Conservation (phyloP, 345 rosid genomes). For the Rhodamnia argentea region DNA sequence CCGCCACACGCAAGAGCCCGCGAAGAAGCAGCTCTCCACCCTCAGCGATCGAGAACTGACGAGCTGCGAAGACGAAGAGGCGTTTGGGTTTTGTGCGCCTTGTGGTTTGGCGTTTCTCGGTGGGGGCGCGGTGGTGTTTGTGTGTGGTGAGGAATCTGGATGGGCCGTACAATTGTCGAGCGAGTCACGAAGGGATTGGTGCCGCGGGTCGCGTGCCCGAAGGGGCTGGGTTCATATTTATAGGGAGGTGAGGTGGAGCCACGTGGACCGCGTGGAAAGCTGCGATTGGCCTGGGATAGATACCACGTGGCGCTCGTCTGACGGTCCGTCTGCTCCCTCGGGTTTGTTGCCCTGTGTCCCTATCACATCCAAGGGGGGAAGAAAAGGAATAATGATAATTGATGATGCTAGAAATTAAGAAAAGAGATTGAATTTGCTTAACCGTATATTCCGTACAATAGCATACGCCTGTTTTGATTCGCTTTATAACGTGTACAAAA, state of each 20-base stretch:
- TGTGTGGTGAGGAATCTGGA: background rate
- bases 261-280: background rate
- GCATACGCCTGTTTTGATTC: rapidly evolving
- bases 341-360: background rate
- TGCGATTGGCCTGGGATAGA: background rate
- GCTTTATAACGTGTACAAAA: rapidly evolving
- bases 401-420: background rate
- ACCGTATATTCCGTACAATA: too few species aligned
- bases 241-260: background rate
- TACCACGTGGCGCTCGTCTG: background rate
- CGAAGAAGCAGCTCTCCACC: background rate
- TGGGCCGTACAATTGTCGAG: background rate
- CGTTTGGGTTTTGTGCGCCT: background rate
- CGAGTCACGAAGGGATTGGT: background rate
- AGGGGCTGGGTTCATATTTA: background rate
- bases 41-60: background rate
- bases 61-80: too few species aligned
- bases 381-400: background rate
- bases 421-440: too few species aligned
- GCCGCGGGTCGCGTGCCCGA: too few species aligned
- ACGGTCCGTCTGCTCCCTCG: background rate
- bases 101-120: background rate
- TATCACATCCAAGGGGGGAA: background rate
- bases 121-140: background rate
- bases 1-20: background rate